Percentiles rank a stretch among this genome's conserved stretches.
These are phyloP conservation scores for Ceriops tagal DNA, from an alignment of 345 rosid genomes.

Conservation along the genomic window DNA sequence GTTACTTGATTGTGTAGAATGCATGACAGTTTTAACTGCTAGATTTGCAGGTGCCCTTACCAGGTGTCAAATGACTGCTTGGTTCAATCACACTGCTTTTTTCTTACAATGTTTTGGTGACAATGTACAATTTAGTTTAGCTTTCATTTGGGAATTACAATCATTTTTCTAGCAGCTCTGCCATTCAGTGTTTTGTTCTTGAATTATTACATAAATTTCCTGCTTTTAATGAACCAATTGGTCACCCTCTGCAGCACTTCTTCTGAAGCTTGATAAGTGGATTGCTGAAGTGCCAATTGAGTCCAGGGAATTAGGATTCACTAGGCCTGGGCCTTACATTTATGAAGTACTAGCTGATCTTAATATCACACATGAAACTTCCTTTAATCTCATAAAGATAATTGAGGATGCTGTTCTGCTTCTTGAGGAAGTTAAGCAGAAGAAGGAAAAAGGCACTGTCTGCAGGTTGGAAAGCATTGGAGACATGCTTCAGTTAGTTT, in stretches of 20 bases:
- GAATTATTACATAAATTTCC: not conserved
- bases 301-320: slow-evolving; percentile 76
- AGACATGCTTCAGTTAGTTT: slow-evolving; percentile 68
- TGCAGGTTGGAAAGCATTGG: slow-evolving; percentile 77
- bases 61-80: not conserved
- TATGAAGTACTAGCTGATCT: slow-evolving; percentile 77
- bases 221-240: slow-evolving; percentile 10
- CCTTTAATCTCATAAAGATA: slow-evolving; percentile 60
- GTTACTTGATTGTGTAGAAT: not conserved
- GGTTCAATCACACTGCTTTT: not conserved
- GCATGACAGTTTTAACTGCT: not conserved
- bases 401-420: slow-evolving; percentile 72
- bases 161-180: not conserved
- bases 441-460: slow-evolving; percentile 36
- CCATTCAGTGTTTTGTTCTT: not conserved
- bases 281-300: slow-evolving; percentile 77
- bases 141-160: slow-evolving; percentile 11
- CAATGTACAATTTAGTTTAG: slow-evolving; percentile 10
- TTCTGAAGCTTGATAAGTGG: slow-evolving; percentile 81
- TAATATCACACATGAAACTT: slow-evolving; percentile 74
- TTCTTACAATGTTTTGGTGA: not conserved
- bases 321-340: slow-evolving; percentile 86
- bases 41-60: not conserved
- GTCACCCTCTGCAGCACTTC: slow-evolving; percentile 58
- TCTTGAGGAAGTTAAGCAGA: slow-evolving; percentile 71